These are phyloP conservation scores for Dioszegia aurantiaca DNA, from an alignment of 768 basidiomycete species.

Conservation along the genomic window DNA sequence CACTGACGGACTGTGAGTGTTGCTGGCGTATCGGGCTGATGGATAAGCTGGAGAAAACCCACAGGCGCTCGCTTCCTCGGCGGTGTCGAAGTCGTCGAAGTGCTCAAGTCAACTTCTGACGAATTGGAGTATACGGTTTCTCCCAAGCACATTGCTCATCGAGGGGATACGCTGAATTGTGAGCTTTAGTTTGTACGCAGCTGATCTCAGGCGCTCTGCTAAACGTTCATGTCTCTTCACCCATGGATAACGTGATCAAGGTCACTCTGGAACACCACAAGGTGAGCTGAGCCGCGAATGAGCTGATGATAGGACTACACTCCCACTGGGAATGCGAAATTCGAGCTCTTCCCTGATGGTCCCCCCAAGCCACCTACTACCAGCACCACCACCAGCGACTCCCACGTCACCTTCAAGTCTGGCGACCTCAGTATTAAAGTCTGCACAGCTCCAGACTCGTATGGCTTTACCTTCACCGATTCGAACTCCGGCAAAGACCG, in stretches of 20 bases:
- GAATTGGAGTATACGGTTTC: conserved; percentile 64
- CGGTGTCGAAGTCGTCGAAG: conserved; percentile 63
- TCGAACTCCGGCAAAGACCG: not conserved
- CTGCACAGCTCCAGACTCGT: conserved; percentile 18
- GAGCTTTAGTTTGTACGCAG: not conserved
- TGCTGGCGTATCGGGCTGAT: conserved; percentile 41
- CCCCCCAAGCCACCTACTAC: conserved; percentile 57
- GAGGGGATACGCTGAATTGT: conserved; percentile 54
- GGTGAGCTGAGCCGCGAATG: conserved; percentile 20
- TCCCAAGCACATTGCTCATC: conserved; percentile 33
- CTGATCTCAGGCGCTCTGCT: conserved; percentile 53
- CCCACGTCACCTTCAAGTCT: conserved; percentile 40
- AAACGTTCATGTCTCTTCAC: conserved; percentile 54
- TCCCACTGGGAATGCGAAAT: conserved; percentile 49
- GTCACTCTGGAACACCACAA: conserved; percentile 46
- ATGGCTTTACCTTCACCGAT: conserved; percentile 24
- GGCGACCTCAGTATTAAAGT: conserved; percentile 18
- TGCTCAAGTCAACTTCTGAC: conserved; percentile 53
- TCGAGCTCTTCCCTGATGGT: conserved; percentile 65
- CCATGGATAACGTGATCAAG: conserved; percentile 48
- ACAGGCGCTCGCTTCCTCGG: conserved; percentile 63
- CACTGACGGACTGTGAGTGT: conserved; percentile 73
- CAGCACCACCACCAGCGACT: conserved; percentile 49
- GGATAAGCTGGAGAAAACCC: conserved; percentile 33
- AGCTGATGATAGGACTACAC: conserved; percentile 7